phyloP scores from a whole-genome alignment of 1,284 basidiomycete genomes.

The Ceratobasidium papillatum region DNA sequence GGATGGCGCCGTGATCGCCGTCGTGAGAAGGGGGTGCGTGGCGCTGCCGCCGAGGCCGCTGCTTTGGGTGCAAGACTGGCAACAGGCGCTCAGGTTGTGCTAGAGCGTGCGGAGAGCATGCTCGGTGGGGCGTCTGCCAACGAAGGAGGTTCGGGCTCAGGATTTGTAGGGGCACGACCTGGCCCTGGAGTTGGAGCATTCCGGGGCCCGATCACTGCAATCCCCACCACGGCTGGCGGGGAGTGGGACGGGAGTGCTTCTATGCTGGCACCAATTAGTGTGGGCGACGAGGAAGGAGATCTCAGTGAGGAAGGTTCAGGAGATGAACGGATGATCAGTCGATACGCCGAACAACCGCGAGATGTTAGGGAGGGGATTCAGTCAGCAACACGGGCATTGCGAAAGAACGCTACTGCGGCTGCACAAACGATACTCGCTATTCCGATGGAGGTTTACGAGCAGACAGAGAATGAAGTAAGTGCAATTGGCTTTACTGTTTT shows the following conservation, averaged over 20 bases:
- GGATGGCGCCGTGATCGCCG: constrained; percentile 97
- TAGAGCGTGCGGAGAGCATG: constrained; percentile 94
- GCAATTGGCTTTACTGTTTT: not conserved
- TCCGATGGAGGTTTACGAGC: constrained; percentile 98
- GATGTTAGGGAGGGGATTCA: constrained; percentile 89
- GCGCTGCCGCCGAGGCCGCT: constrained; percentile 93
- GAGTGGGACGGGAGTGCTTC: constrained; percentile 39
- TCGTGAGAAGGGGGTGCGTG: constrained; percentile 89
- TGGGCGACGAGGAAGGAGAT: constrained; percentile 54
- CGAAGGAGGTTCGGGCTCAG: constrained; percentile 40
- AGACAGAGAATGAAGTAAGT: constrained; percentile 83
- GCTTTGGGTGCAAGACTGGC: constrained; percentile 94
- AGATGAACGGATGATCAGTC: constrained; percentile 63
- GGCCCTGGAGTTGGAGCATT: constrained; percentile 31
- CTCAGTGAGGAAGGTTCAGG: constrained; percentile 53
- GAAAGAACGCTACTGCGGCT: constrained; percentile 86
- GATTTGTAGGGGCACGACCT: constrained; percentile 34
- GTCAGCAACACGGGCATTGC: constrained; percentile 86
- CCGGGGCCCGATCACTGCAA: constrained; percentile 31
- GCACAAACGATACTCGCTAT: constrained; percentile 98
- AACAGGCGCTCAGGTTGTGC: constrained; percentile 95
- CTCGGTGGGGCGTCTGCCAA: constrained; percentile 67
- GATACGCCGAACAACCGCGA: constrained; percentile 89
- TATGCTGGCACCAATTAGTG: constrained; percentile 45
- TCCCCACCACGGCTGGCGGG: constrained; percentile 10